Evolutionary conservation across 768 basidiomycete species (phyloP).

Genomic region (Chiua virens): DNA sequence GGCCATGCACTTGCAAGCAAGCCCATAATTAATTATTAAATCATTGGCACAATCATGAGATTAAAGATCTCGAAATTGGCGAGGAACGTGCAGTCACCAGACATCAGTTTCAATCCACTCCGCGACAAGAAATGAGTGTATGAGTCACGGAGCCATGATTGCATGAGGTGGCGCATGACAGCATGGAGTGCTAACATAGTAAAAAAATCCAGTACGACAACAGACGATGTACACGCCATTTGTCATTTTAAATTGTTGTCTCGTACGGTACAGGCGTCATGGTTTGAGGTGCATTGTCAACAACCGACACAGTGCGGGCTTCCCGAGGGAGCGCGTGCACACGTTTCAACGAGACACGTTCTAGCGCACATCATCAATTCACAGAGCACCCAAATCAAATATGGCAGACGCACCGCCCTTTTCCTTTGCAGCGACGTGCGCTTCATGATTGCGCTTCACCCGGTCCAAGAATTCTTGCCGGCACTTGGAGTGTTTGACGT

Average conservation of each 20-base stretch:
- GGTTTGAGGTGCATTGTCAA: slow-evolving; percentile 85
- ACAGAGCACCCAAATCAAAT: background rate
- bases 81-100: too few relatives aligned
- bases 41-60: too few relatives aligned
- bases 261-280: slow-evolving; percentile 93
- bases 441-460: slow-evolving; percentile 87
- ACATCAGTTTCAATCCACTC: background rate
- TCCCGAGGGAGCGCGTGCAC: slow-evolving; percentile 81
- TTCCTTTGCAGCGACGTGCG: slow-evolving; percentile 83
- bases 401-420: slow-evolving; percentile 67
- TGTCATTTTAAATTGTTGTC: slow-evolving; percentile 87
- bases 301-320: slow-evolving; percentile 68
- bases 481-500: slow-evolving; percentile 95
- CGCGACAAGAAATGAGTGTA: background rate
- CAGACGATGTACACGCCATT: slow-evolving; percentile 14
- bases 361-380: slow-evolving; percentile 36
- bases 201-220: too few relatives aligned
- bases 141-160: slow-evolving; percentile 16
- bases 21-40: too few relatives aligned
- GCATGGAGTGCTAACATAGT: slow-evolving; percentile 22
- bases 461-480: slow-evolving; percentile 96
- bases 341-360: slow-evolving; percentile 83
- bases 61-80: too few relatives aligned
- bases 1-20: too few relatives aligned
- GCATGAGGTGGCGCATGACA: slow-evolving; percentile 10